Base-by-base conservation (phyloP, 2,329 filamentous ascomycete species). In the Annulohypoxylon truncatum region DNA sequence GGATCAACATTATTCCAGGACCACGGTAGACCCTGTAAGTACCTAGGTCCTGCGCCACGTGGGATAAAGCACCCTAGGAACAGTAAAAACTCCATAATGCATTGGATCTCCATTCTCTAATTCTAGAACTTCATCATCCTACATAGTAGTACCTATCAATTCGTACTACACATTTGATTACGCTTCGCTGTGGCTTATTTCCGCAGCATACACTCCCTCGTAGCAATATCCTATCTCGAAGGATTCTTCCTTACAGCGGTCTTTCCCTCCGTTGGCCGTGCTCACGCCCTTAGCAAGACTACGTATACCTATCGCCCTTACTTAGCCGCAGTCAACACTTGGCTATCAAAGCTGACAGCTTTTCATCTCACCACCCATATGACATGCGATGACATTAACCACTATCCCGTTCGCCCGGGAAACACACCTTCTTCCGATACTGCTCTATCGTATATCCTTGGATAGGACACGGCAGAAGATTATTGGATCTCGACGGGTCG, bases 21-120 rank as follows among this genome's bases (percentile, higher is more conserved):
- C 53, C 15, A 18, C 18, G 31, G 33, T 47, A 47, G 47, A 56
- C 40, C 46, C 40, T n/a, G 35, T 35, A 15, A 6, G 15, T 40
- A 6, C 35, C n/a, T 35, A n/a, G 33, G 33, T 35, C 33, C n/a
- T 47, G 40, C 54, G 59, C 64, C 64, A 67, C 64, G 64, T 67
- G 64, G 60, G 31, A 64, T 57, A 56, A 28, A 58, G 31, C 20
- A 35, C 15, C 26, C 12, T n/a, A 38, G 31, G 24, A 29, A 47
- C 3, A 46, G n/a, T 38, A 18, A 38, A 58, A 58, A 58, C 54
- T 58, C 54, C 54, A 58, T 56, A 56, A 10, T 46, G 13, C 29
- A n/a, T 28, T 38, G 35, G 18, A 42, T 46, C 13, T 44, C 26
- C 38, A 29, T 55, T 54, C 51, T 48, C 47, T 22, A 55, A 61